Evolutionary conservation across 2,329 filamentous ascomycete species (phyloP), one percentile per base, ranked within the genome.

Genomic region (Phaeosphaeria sp.): DNA sequence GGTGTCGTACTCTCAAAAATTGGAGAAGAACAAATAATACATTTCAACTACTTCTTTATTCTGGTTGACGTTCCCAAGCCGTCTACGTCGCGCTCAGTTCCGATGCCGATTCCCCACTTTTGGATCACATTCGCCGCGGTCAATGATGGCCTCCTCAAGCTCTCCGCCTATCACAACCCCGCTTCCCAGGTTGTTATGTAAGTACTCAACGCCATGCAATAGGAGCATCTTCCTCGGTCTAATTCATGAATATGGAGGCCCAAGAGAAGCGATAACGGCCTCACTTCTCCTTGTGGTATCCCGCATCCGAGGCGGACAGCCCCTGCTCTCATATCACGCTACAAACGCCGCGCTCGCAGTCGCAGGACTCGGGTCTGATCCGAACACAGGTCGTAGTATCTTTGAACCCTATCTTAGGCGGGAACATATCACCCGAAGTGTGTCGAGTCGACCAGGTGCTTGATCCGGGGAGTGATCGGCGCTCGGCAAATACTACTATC

Each of bases 41-140:
- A n/a, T n/a, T n/a, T 13, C 36, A 39, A 39, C n/a, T 39, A 15
- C 36, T 39, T 39, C 13, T 39, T 39, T 39, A 36, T 39, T 39
- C 36, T 39, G 60, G 60, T 55, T 60, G 55, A 57, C 52, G 47
- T 48, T 20, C 42, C 21, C 3, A 20, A 49, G 30, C 20, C 20
- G 22, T 40, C 33, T 25, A 11, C 33, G 21, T 53, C 49, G 56
- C 51, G 57, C 53, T 55, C 52, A 56, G 33, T 56, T 49, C 53
- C 60, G 53, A 47, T 49, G 49, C 50, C 30, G 45, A 58, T 56
- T 63, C 65, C 65, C 67, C 67, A 69, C 65, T 57, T 63, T 57
- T 68, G 63, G 57, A 58, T n/a, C 51, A 30, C 51, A 44, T 52
- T 57, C 54, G 53, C 57, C 56, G 61, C 59, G 52, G 59, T 58